A percentile compares a stretch with the other conserved stretches of the same genome.
Evolutionary conservation across 1,284 basidiomycete species (phyloP).

Genomic region (Ganoderma resinaceum): DNA sequence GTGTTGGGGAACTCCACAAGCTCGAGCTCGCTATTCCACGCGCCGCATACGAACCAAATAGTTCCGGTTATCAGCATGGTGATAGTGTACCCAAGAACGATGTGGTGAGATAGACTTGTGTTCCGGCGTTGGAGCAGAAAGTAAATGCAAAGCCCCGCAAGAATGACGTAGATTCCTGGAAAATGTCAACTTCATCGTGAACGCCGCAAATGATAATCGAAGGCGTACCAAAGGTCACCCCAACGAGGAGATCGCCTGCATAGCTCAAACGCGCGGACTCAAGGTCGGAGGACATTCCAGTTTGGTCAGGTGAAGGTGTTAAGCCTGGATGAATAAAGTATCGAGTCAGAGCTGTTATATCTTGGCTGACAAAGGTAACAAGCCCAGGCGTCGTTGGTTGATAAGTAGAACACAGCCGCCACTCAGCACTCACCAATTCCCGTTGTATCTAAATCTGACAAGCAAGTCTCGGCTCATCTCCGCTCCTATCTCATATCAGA

Average conservation of each 20-base stretch:
- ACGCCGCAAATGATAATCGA: neutral
- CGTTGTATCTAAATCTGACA: no score
- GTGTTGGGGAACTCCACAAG: neutral
- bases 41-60: neutral
- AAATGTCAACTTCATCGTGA: neutral
- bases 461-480: no score
- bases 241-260: neutral
- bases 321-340: neutral
- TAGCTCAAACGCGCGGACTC: neutral
- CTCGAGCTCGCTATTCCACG: neutral
- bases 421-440: no score
- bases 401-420: no score
- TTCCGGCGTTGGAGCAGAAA: neutral
- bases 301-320: neutral
- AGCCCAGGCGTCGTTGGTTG: no score
- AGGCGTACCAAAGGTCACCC: neutral
- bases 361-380: neutral
- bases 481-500: no score
- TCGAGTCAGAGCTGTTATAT: neutral
- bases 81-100: neutral
- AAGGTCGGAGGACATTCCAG: neutral
- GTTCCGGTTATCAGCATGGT: neutral
- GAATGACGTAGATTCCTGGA: neutral
- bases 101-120: neutral
- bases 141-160: neutral